A percentile compares a stretch with the other conserved stretches of the same genome.
Conservation (phyloP, 1,139 yeast species). For the Nakaseomyces bracarensis region DNA sequence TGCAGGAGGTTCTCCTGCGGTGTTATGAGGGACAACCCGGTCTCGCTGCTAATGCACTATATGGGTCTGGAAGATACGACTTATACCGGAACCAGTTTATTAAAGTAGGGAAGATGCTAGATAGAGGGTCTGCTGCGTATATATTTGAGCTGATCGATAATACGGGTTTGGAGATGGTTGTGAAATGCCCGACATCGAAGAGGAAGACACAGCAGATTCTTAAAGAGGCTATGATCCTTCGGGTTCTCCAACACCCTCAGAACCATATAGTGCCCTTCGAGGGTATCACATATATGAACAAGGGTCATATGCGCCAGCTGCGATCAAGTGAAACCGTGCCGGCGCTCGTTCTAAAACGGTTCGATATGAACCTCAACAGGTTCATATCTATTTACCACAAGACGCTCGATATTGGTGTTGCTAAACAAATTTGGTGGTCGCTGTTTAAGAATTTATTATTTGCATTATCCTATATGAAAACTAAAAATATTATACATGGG, state of each 20-base stretch:
- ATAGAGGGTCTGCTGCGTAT: constrained; percentile 3
- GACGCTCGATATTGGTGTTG: neutral
- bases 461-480: constrained; percentile 12
- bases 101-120: neutral
- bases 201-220: constrained; percentile 10
- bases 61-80: constrained; percentile 1
- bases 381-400: constrained; percentile 9
- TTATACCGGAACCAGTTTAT: neutral
- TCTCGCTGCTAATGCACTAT: neutral
- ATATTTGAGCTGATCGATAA: neutral
- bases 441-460: constrained; percentile 10
- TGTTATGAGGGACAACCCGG: neutral
- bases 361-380: constrained; percentile 12
- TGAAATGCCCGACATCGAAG: constrained; percentile 2
- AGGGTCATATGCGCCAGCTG: constrained; percentile 13
- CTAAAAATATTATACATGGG: constrained; percentile 16
- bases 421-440: constrained; percentile 14
- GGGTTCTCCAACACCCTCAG: constrained; percentile 6
- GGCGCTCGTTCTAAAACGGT: constrained; percentile 14
- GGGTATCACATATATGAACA: constrained; percentile 16
- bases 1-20: neutral
- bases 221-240: constrained; percentile 11
- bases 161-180: neutral
- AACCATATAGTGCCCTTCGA: constrained; percentile 13
- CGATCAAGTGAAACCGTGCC: constrained; percentile 17